Base-by-base conservation (phyloP, 148 eudicot species). In the Limonium bicolor region DNA sequence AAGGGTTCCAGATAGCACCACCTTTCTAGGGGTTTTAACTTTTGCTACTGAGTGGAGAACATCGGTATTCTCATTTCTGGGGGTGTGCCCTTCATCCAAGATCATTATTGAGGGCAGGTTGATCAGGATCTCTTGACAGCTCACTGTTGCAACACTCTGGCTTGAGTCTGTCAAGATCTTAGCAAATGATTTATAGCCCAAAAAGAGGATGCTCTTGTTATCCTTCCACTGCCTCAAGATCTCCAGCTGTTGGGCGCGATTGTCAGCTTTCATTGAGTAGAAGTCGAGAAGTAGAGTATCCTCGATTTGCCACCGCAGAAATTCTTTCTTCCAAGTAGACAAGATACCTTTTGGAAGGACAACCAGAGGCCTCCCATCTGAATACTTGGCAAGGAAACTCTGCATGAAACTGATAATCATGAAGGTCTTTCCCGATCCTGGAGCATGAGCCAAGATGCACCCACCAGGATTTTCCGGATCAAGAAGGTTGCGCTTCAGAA, bases 371-470 rank as follows among this genome's bases (percentile, higher is more conserved):
- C 82, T 76, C 28, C 94, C 82, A 45, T 55, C 45, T 4, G 90
- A 86, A 60, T 77, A 83, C 24, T 74, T 79, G 1, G 94, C 92
- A 41, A 88, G 64, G 46, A 83, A 88, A 61, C 94, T 83, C 56
- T 88, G 94, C 55, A 83, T 71, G 36, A 88, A 88, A 51, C 96
- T 88, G 15, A 88, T 83, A 5, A 88, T 80, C 94, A 88, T 83
- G 38, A 88, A 88, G 3, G 94, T 88, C 60, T 88, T 87, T 7
- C 96, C 96, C 22, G 96, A 87, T 14, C 96, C 96, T 24, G 96
- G 96, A 54, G 94, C 96, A 63, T 88, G 96, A 15, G 96, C 96
- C 69, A 88, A 53, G 26, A 88, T 88, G 50, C 96, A 88, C 33
- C 96, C 96, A 32, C 96, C 81, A 7, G 96, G 94, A 41, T 80